These are phyloP conservation scores for Primulina tabacum DNA, from an alignment of 257 asterid genomes.

Conservation along the genomic window DNA sequence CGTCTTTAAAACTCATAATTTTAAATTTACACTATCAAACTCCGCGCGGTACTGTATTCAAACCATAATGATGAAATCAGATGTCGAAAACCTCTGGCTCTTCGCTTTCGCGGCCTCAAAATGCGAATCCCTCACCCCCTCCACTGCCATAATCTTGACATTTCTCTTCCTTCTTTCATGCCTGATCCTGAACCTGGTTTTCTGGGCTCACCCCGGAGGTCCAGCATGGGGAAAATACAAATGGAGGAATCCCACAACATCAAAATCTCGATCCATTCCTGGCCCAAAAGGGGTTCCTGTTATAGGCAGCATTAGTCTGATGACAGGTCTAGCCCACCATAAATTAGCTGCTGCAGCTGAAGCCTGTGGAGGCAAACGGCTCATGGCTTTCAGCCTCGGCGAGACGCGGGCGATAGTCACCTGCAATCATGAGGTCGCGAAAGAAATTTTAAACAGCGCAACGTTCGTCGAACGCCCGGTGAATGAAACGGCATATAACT, in stretches of 20 bases:
- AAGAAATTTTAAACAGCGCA: slow-evolving; percentile 50
- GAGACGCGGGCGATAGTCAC: slow-evolving; percentile 62
- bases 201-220: slow-evolving; percentile 81
- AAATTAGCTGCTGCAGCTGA: slow-evolving; percentile 58
- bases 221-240: slow-evolving; percentile 73
- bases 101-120: slow-evolving; percentile 46
- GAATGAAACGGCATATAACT: slow-evolving; percentile 64
- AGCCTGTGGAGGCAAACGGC: slow-evolving; percentile 44
- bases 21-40: neutral
- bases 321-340: slow-evolving; percentile 75
- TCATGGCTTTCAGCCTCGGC: slow-evolving; percentile 80
- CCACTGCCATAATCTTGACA: slow-evolving; percentile 28
- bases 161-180: slow-evolving; percentile 33
- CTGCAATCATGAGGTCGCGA: slow-evolving; percentile 60
- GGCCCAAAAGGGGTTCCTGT: slow-evolving; percentile 75
- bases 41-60: too few relatives aligned
- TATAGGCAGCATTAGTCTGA: slow-evolving; percentile 70
- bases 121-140: slow-evolving; percentile 42
- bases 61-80: slow-evolving; percentile 26
- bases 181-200: slow-evolving; percentile 38
- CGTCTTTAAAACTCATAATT: neutral
- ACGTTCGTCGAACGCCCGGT: slow-evolving; percentile 69
- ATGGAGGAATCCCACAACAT: slow-evolving; percentile 24
- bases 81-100: slow-evolving; percentile 58
- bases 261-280: slow-evolving; percentile 42